A percentile compares a stretch with the other conserved stretches of the same genome.
These are phyloP conservation scores for Podochytrium sp. DNA, from an alignment of 192 early-diverging fungal species.

Conservation along the genomic window DNA sequence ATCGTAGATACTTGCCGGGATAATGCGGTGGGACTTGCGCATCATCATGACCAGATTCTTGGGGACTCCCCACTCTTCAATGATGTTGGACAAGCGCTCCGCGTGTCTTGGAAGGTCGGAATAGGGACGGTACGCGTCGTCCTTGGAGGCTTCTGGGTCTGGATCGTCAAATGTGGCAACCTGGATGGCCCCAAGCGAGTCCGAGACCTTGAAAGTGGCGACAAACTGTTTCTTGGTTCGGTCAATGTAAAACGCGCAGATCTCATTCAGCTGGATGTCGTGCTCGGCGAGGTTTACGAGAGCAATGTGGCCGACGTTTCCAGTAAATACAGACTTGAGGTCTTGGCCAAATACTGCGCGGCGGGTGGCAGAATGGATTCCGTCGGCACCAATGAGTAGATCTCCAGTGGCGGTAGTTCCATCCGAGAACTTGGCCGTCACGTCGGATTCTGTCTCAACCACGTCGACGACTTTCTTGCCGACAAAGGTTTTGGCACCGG, in stretches of 20 bases:
- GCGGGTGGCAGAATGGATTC: conserved; percentile 16
- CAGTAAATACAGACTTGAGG: background rate
- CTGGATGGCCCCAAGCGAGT: background rate
- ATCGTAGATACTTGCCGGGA: conserved; percentile 3
- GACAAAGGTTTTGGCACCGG: conserved; percentile 6
- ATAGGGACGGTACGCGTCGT: background rate
- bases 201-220: conserved; percentile 7
- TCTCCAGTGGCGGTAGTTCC: background rate
- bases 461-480: background rate
- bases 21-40: background rate
- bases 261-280: background rate
- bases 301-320: conserved; percentile 9
- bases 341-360: conserved; percentile 39
- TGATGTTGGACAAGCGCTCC: background rate
- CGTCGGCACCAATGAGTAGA: conserved; percentile 19
- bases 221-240: conserved; percentile 9
- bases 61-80: background rate
- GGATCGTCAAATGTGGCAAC: conserved; percentile 1
- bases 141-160: conserved; percentile 9
- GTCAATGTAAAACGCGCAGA: background rate
- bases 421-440: background rate
- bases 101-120: background rate
- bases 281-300: background rate
- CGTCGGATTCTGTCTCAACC: background rate
- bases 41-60: background rate